Percentiles rank a stretch among this genome's conserved stretches.
phyloP scores from a whole-genome alignment of 352 stramenopile genomes.

The Phytopythium oedochilum region DNA sequence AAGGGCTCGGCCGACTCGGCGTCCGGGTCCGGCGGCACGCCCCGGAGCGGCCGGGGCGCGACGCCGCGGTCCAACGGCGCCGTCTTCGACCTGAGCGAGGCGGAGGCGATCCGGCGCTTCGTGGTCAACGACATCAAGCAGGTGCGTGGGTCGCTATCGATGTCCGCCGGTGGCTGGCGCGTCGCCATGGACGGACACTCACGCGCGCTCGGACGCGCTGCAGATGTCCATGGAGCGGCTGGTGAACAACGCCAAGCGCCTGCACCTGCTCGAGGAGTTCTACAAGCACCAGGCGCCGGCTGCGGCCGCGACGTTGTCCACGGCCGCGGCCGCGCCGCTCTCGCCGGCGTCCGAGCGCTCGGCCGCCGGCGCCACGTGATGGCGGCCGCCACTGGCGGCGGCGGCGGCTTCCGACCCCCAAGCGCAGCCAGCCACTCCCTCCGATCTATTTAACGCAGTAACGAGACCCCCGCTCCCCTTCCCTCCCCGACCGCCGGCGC shows the following conservation, averaged over 20 bases:
- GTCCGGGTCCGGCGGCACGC: background rate
- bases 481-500: too few species aligned
- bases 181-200: background rate
- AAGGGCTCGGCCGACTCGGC: constrained; percentile 25
- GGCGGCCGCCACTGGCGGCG: too few species aligned
- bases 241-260: constrained; percentile 66
- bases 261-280: constrained; percentile 66
- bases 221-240: constrained; percentile 81
- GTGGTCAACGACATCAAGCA: constrained; percentile 66
- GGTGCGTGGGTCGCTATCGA: too few species aligned
- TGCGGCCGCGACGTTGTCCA: constrained; percentile 12
- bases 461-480: too few species aligned
- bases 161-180: too few species aligned
- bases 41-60: background rate
- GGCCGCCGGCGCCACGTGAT: background rate
- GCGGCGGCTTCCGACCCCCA: too few species aligned
- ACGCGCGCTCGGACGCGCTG: constrained; percentile 7
- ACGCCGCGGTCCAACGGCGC: constrained; percentile 4
- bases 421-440: too few species aligned
- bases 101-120: constrained; percentile 56
- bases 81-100: constrained; percentile 50
- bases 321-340: constrained; percentile 10
- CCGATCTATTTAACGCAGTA: constrained; percentile 26
- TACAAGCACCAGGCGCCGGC: constrained; percentile 27
- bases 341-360: constrained; percentile 9